Evolutionary conservation across 2,329 filamentous ascomycete species (phyloP).

Genomic region (Rhynchosporium agropyri): DNA sequence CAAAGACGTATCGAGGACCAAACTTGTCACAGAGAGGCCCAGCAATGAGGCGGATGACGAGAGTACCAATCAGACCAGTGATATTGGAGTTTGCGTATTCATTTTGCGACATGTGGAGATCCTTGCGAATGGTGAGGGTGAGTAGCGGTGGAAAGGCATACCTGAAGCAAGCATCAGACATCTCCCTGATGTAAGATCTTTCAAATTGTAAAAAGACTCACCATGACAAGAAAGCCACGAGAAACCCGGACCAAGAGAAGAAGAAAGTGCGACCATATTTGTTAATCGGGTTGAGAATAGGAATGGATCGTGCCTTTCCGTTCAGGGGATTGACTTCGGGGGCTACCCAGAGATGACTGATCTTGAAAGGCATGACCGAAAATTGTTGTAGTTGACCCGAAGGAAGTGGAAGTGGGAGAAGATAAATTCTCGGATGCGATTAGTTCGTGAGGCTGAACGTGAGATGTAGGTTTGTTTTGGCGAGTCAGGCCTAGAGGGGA

Average conservation of each 20-base stretch:
- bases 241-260: constrained; percentile 79
- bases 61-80: constrained; percentile 71
- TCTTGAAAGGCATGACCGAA: constrained; percentile 33
- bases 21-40: constrained; percentile 85
- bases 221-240: constrained; percentile 89
- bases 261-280: constrained; percentile 86
- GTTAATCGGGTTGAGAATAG: constrained; percentile 75
- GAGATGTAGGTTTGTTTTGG: background rate
- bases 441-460: background rate
- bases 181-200: background rate
- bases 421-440: background rate
- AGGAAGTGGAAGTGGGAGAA: background rate
- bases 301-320: constrained; percentile 78
- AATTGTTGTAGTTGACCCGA: background rate
- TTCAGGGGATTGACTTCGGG: constrained; percentile 70
- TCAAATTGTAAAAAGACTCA: constrained; percentile 4
- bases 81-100: constrained; percentile 91
- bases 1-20: constrained; percentile 80
- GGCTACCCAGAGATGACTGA: constrained; percentile 37
- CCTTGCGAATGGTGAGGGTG: constrained; percentile 71
- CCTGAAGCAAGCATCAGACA: constrained; percentile 12
- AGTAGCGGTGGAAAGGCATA: constrained; percentile 79
- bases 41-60: constrained; percentile 75
- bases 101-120: constrained; percentile 69
- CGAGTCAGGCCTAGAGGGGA: background rate